Percentiles rank a stretch among this genome's conserved stretches.
Evolutionary conservation across 2,329 filamentous ascomycete species (phyloP).

Genomic region (Leptosphaerulina australis): DNA sequence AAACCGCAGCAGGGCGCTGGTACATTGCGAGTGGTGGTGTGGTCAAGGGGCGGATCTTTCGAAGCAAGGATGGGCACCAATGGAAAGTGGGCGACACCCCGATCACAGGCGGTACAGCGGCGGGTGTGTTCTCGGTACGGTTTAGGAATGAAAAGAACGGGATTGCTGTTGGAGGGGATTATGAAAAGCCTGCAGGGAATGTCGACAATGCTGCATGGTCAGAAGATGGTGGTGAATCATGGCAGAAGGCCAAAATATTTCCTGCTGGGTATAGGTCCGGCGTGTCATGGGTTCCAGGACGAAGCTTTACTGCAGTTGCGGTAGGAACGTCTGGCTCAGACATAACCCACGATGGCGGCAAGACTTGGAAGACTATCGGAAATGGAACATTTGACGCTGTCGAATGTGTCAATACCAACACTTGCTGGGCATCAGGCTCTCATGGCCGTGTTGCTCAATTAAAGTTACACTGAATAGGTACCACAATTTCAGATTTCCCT

Average conservation of each 20-base stretch:
- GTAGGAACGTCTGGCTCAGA: slow-evolving; percentile 39
- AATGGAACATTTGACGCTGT: slow-evolving; percentile 41
- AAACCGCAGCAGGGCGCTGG: slow-evolving; percentile 35
- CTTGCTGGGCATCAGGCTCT: slow-evolving; percentile 39
- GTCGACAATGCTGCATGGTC: slow-evolving; percentile 34
- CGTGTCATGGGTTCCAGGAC: slow-evolving; percentile 32
- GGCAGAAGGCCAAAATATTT: slow-evolving; percentile 29
- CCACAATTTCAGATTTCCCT: too few relatives aligned
- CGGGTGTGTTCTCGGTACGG: slow-evolving; percentile 38
- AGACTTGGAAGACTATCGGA: slow-evolving; percentile 29
- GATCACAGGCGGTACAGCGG: slow-evolving; percentile 32
- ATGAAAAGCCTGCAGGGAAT: slow-evolving; percentile 28
- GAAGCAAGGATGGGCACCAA: slow-evolving; percentile 19
- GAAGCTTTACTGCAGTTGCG: slow-evolving; percentile 24
- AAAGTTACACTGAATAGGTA: too few relatives aligned
- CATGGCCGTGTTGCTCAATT: slow-evolving; percentile 30
- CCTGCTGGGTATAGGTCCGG: slow-evolving; percentile 38
- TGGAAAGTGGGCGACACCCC: slow-evolving; percentile 32
- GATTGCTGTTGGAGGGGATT: slow-evolving; percentile 38
- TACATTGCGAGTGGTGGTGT: slow-evolving; percentile 38
- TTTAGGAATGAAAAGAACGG: slow-evolving; percentile 34
- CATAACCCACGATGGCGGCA: slow-evolving; percentile 36
- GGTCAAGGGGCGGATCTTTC: slow-evolving; percentile 33
- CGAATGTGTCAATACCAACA: slow-evolving; percentile 24
- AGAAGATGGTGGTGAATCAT: slow-evolving; percentile 30